Evolutionary conservation across 768 basidiomycete genomes (phyloP), one percentile per base, ranked within the genome.

Genomic region (Termitomyces sp.): DNA sequence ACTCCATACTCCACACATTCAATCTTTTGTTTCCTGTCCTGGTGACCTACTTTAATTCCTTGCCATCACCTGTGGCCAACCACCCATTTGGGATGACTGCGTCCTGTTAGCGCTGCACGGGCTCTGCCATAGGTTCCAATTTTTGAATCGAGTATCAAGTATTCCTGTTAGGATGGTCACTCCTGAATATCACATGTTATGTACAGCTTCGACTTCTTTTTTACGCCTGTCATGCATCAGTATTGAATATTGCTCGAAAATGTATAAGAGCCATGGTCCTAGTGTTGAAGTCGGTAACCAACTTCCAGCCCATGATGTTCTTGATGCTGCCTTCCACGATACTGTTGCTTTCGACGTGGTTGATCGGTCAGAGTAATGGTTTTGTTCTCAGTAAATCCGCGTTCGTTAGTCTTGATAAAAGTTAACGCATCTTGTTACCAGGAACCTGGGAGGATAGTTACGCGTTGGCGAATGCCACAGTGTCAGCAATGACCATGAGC

Each of bases 391-490:
- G 56, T 61, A 54, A 16, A 24, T 51, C 7, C 10, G 14, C 24
- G 4, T 20, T 42, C 26, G 26, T n/a, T 10, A 13, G 32, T 45
- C n/a, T 22, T 22, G 1, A 7, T 46, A 10, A 26, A 26, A 43
- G 28, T n/a, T 22, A 7, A 9, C 6, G 43, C 6, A 47, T 2
- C 14, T 26, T 20, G 14, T 18, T 4, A 35, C 18, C 26, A 81
- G 79, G 78, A 10, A 69, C 78, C 49, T 80, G 79, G 79, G 72
- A 74, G 36, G 77, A 77, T 24, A 70, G 78, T 12, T 73, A 71
- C 48, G 67, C 67, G 5, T 69, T 79, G 10, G 76, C 78, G 6
- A 74, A 70, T 47, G 65, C 63, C 16, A 69, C 65, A 1, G 68
- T 74, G 28, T 68, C 65, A 3, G 69, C 73, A 47, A 73, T 80